Evolutionary conservation across 2,329 filamentous ascomycete genomes (phyloP).

Genomic region (Aspergillus brunneoviolaceus): DNA sequence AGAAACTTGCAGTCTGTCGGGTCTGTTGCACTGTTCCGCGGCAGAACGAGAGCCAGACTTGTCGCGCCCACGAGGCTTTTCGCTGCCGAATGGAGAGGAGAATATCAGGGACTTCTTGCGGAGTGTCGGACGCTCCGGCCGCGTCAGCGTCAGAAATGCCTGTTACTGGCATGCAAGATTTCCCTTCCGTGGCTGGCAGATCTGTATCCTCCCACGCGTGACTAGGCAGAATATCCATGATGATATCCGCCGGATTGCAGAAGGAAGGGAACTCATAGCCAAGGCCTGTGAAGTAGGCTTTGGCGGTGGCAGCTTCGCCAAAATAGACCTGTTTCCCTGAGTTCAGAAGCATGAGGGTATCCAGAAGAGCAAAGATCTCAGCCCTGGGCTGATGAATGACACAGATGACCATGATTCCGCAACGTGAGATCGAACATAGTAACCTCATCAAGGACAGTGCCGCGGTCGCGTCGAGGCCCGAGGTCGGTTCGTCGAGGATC

Average conservation of each 20-base stretch:
- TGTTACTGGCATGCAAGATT: too few relatives aligned
- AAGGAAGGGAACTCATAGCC: slow-evolving; percentile 53
- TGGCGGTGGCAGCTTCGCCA: too few relatives aligned
- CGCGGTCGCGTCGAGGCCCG: slow-evolving; percentile 55
- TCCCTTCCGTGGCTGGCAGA: too few relatives aligned
- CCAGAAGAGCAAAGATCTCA: slow-evolving; percentile 60
- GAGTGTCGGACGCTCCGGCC: too few relatives aligned
- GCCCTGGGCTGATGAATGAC: slow-evolving; percentile 62
- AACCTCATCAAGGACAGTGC: slow-evolving; percentile 58
- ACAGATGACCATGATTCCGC: slow-evolving; percentile 58
- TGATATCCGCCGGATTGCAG: slow-evolving; percentile 57
- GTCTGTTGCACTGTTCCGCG: slow-evolving; percentile 59
- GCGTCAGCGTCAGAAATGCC: too few relatives aligned
- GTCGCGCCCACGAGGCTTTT: slow-evolving; percentile 50
- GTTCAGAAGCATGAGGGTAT: slow-evolving; percentile 56
- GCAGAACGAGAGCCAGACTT: slow-evolving; percentile 54
- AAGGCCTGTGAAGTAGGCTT: slow-evolving; percentile 42
- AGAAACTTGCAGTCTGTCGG: slow-evolving; percentile 32
- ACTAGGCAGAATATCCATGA: slow-evolving; percentile 61
- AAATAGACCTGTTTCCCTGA: slow-evolving; percentile 56
- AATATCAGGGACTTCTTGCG: too few relatives aligned
- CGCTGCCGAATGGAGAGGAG: slow-evolving; percentile 25
- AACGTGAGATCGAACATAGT: slow-evolving; percentile 53
- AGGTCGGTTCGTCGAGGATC: slow-evolving; percentile 56
- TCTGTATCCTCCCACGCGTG: not conserved